Conservation (phyloP, 2,329 filamentous ascomycete genomes). For the Verticillium klebahnii region DNA sequence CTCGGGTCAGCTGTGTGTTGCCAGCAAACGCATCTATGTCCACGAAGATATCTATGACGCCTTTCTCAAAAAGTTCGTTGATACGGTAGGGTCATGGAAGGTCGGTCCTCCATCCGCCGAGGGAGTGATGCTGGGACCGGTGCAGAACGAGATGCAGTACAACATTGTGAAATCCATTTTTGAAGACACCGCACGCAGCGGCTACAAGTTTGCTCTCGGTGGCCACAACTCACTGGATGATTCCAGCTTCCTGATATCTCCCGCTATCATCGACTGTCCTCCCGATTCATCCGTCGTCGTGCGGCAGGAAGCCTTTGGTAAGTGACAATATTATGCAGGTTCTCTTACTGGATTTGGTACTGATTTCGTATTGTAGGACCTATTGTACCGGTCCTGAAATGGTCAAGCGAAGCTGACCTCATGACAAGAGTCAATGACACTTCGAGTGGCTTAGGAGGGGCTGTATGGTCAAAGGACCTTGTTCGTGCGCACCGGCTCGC, state of each 20-base stretch:
- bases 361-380: constrained; percentile 35
- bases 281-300: constrained; percentile 52
- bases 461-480: constrained; percentile 52
- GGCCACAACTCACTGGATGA: constrained; percentile 18
- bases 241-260: constrained; percentile 47
- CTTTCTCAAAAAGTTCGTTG: constrained; percentile 37
- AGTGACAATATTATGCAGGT: background rate
- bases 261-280: constrained; percentile 56
- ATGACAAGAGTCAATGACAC: constrained; percentile 49
- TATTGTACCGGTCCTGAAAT: constrained; percentile 58
- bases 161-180: constrained; percentile 49
- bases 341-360: background rate
- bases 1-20: constrained; percentile 51
- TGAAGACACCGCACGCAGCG: constrained; percentile 11
- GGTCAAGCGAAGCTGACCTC: constrained; percentile 57
- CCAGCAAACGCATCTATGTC: constrained; percentile 55
- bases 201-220: constrained; percentile 29
- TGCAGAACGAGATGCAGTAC: constrained; percentile 63
- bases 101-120: constrained; percentile 22
- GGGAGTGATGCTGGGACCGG: constrained; percentile 35
- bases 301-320: constrained; percentile 43
- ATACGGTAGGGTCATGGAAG: background rate
- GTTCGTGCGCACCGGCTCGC: constrained; percentile 47
- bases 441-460: constrained; percentile 50
- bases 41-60: constrained; percentile 55